Base-by-base conservation (phyloP, 805 yeast genomes). In the Yarrowia sp. region DNA sequence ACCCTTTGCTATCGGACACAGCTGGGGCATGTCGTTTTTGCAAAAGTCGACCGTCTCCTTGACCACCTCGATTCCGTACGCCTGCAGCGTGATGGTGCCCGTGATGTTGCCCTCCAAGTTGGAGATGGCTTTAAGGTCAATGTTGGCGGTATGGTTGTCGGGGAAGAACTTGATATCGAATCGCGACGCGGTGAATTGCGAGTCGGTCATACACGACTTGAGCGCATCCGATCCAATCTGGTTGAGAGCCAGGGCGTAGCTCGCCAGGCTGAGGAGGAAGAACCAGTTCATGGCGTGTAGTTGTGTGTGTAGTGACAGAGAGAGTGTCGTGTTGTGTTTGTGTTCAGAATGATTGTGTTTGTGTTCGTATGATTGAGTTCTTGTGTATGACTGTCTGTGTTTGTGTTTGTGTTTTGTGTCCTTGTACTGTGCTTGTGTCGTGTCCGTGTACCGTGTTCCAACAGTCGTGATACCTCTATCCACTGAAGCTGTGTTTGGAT, bases 1-100 rank as follows among this genome's bases (percentile, higher is more conserved):
- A 41, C 98, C 98, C 2, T 96, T 83, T 28, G 86, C 74, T 66
- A 95, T 81, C 2, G 99, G 99, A 80, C 99, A 95, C 28, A 89
- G 73, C 66, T 82, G 78, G 48, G 77, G 74, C 30, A 88, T 80
- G 11, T 76, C 75, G 71, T 73, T 76, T 62, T 79, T 77, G 80
- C 99, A 95, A 51, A 91, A 81, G 59, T 85, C 77, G 56, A 93
- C 70, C 12, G 80, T 77, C 69, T 79, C 79, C 43, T 81, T 76
- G 62, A 90, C 73, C 16, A 86, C 81, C 59, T 82, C 83, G 65
- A 93, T 74, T 12, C 99, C 99, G 73, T 95, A 95, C 1, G 90
- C 91, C 67, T 88, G 83, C 62, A 93, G 77, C 58, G 83, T 80
- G 36, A 86, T 78, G 43, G 83, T 79, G 11, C 95, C 93, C 6